Evolutionary conservation across 768 basidiomycete genomes (phyloP), one percentile per base, ranked within the genome.

Genomic region (Trichaptum fuscoviolaceum): DNA sequence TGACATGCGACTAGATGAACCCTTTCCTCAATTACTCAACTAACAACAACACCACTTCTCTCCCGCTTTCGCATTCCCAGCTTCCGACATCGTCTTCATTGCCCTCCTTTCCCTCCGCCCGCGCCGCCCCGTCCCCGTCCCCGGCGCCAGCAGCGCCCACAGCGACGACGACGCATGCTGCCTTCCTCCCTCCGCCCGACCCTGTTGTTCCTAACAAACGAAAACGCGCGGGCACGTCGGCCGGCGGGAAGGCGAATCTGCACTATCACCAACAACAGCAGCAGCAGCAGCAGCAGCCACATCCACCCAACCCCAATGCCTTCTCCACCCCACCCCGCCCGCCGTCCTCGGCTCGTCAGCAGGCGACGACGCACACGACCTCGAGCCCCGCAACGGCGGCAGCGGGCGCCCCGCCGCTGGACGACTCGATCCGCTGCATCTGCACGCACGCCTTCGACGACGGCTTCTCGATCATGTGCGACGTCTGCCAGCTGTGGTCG

Each of bases 401-500:
- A 58, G 57, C n/a, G 4, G 9, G 57, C 20, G 57, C n/a, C 2
- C 25, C 57, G 57, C 25, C 57, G 4, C 76, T 81, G 12, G 85
- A 87, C 61, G 78, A 30, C 30, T 30, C 79, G 62, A 86, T 89
- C 64, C 79, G 81, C 60, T 95, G 93, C 74, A 90, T 93, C 67
- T 95, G 93, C 75, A 87, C 86, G 7, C 84, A 84, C 67, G 77
- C 81, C 60, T 82, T 86, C 72, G 93, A 93, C 76, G 92, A 93
- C 74, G 93, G 93, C 24, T 92, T 90, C 75, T 89, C 87, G 10
- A 91, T 95, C 68, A 91, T 89, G 10, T 96, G 94, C 77, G 94
- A 95, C 75, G 74, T 79, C 62, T 96, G 94, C 73, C 84, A 83
- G 24, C 84, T 89, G 52, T 95, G 94, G 93, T 90, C 89, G 70